Evolutionary conservation across 2,329 filamentous ascomycete genomes (phyloP).

Genomic region (Penicillium sp.): DNA sequence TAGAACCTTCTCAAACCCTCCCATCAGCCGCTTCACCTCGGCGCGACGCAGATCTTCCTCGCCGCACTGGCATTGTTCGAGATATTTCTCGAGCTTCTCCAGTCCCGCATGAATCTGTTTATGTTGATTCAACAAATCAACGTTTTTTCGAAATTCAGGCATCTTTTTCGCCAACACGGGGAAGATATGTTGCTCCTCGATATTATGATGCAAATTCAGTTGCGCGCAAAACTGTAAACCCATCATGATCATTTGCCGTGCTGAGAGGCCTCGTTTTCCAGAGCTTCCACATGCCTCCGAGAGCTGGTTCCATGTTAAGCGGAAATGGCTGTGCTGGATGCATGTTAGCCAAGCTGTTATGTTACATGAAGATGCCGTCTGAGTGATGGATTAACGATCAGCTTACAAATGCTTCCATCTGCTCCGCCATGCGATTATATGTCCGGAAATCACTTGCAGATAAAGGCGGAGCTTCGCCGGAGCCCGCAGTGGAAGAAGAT

Average conservation of each 20-base stretch:
- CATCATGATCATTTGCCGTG: slow-evolving; percentile 63
- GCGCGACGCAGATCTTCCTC: slow-evolving; percentile 56
- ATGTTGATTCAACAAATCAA: slow-evolving; percentile 70
- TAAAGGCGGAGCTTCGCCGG: slow-evolving; percentile 51
- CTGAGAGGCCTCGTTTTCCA: slow-evolving; percentile 59
- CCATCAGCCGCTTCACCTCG: slow-evolving; percentile 68
- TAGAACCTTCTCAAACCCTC: slow-evolving; percentile 71
- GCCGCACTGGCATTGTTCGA: slow-evolving; percentile 58
- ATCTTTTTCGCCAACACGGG: slow-evolving; percentile 72
- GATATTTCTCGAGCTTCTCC: slow-evolving; percentile 63
- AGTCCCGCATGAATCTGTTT: slow-evolving; percentile 72
- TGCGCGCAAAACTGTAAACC: slow-evolving; percentile 67
- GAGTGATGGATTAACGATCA: neutral
- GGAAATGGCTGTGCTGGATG: slow-evolving; percentile 70
- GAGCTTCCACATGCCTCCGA: slow-evolving; percentile 60
- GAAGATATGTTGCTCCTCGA: slow-evolving; percentile 80
- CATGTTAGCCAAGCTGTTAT: slow-evolving; percentile 12
- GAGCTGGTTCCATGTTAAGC: slow-evolving; percentile 66
- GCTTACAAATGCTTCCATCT: slow-evolving; percentile 69
- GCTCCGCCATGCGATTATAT: slow-evolving; percentile 70
- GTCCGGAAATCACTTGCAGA: slow-evolving; percentile 62
- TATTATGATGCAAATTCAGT: slow-evolving; percentile 72
- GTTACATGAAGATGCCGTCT: neutral
- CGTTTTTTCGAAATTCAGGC: slow-evolving; percentile 67
- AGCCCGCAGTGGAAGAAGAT: neutral